Percentiles rank a stretch among this genome's conserved stretches.
Conservation (phyloP, 116 monocot species). For the Phalaenopsis hybrid region DNA sequence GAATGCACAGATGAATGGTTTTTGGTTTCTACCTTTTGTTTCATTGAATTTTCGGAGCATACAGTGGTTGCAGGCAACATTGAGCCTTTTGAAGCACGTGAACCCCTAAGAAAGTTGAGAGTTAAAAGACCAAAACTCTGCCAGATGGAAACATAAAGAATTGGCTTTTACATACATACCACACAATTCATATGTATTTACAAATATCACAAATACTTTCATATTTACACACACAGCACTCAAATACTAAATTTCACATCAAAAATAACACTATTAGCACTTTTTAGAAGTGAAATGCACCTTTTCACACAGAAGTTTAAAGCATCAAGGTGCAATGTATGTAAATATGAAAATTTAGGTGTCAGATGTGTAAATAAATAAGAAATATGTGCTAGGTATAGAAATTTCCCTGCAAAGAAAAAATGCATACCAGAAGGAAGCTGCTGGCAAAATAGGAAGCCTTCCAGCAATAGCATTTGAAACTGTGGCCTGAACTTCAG, state of each 20-base stretch:
- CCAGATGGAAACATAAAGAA: not conserved
- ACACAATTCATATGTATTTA: too few relatives aligned
- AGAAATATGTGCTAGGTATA: too few relatives aligned
- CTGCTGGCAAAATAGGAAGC: slow-evolving; percentile 52
- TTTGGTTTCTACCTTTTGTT: slow-evolving; percentile 28
- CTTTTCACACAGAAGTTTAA: too few relatives aligned
- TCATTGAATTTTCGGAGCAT: slow-evolving; percentile 24
- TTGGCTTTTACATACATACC: too few relatives aligned
- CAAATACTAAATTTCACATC: too few relatives aligned
- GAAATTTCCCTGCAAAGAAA: not conserved
- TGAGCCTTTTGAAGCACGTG: slow-evolving; percentile 27
- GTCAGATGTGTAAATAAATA: too few relatives aligned
- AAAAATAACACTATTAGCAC: too few relatives aligned
- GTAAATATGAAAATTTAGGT: too few relatives aligned
- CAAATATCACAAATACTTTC: too few relatives aligned
- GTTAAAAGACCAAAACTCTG: slow-evolving; percentile 2
- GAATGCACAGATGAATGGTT: slow-evolving; percentile 16
- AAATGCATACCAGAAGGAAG: slow-evolving; percentile 65
- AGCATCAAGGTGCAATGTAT: too few relatives aligned
- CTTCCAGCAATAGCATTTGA: slow-evolving; percentile 27
- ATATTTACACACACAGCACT: too few relatives aligned
- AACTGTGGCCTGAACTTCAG: slow-evolving; percentile 24
- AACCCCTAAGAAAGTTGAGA: slow-evolving; percentile 38
- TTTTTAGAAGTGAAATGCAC: too few relatives aligned
- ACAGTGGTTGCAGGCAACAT: slow-evolving; percentile 14